Evolutionary conservation across 2,329 filamentous ascomycete species (phyloP).

Genomic region (Phaeosphaeria sp.): DNA sequence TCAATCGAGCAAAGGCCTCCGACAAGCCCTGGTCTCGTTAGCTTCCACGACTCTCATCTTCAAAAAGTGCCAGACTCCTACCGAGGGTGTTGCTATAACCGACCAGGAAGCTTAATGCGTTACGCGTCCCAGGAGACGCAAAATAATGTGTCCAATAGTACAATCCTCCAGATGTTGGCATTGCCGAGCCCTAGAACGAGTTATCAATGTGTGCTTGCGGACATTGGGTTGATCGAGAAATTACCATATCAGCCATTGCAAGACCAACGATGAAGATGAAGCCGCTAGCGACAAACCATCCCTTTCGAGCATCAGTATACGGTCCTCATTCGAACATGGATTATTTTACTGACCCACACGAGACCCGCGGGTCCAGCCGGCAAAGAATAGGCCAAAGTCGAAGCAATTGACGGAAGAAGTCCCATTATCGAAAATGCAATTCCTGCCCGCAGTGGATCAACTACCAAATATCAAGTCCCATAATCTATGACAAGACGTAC

Average conservation of each 20-base stretch:
- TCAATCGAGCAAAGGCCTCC: not conserved
- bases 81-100: not conserved
- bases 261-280: not conserved
- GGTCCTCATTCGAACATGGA: not conserved
- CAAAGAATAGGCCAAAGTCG: not conserved
- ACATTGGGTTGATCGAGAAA: not conserved
- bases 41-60: not conserved
- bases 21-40: not conserved
- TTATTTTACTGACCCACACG: not conserved
- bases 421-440: not conserved
- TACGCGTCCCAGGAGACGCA: not conserved
- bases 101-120: not conserved
- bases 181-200: not conserved
- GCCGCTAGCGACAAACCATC: not conserved
- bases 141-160: not conserved
- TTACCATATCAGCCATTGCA: not conserved
- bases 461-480: not conserved
- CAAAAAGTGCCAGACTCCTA: not conserved
- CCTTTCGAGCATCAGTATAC: not conserved
- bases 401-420: not conserved
- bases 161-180: not conserved
- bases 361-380: not conserved
- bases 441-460: not conserved
- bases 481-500: not conserved
- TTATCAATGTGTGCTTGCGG: not conserved